phyloP scores from a whole-genome alignment of 768 basidiomycete species.

The Pisolithus sp. region DNA sequence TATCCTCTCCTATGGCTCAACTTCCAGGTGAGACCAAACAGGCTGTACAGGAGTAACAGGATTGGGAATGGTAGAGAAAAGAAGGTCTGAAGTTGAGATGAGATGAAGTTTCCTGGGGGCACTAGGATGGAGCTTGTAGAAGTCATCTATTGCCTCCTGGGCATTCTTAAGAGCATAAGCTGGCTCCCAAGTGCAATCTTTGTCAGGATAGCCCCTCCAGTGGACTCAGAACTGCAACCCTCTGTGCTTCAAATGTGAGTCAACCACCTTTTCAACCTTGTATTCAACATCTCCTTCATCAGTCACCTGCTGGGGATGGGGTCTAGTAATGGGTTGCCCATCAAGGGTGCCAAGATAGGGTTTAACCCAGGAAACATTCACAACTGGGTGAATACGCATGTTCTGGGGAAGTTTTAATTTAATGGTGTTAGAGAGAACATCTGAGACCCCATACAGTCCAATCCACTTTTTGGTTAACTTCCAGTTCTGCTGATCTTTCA shows the following conservation, averaged over 20 bases:
- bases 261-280: not conserved
- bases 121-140: too few species aligned
- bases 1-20: too few species aligned
- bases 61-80: too few species aligned
- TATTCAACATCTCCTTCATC: not conserved
- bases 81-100: too few species aligned
- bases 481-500: too few species aligned
- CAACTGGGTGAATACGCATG: not conserved
- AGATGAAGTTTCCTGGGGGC: too few species aligned
- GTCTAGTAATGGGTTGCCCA: not conserved
- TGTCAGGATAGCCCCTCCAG: not conserved
- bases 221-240: not conserved
- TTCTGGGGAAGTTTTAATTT: not conserved
- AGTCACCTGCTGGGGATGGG: not conserved
- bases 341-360: not conserved
- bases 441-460: slow-evolving; percentile 18
- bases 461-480: not conserved
- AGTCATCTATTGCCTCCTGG: too few species aligned
- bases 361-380: slow-evolving; percentile 1
- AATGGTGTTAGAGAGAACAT: slow-evolving; percentile 6
- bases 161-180: too few species aligned
- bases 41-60: too few species aligned
- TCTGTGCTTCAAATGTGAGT: not conserved
- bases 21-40: too few species aligned
- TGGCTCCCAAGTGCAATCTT: not conserved